Base-by-base conservation (phyloP, 1,139 yeast genomes). In the Hansenula lynferdii region DNA sequence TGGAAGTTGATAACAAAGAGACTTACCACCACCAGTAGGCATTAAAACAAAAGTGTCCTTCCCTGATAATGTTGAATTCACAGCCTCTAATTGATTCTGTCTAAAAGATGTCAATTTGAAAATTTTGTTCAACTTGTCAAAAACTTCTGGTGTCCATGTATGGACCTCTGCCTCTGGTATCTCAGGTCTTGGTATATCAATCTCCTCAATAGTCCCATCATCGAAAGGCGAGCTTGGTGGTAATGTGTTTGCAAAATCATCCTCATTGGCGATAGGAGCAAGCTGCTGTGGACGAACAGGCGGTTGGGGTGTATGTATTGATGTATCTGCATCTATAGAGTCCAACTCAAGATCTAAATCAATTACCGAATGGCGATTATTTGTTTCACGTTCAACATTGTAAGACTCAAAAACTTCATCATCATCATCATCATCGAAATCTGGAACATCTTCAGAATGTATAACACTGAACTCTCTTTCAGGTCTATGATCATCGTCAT, bases 21-120 rank as follows among this genome's bases (percentile, higher is more conserved):
- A 90, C 59, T 94, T 94, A 37, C 99, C 99, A 37, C 98, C 98
- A 32, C 99, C 99, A 0, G 99, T 94, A 0, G 99, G 99, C 97
- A 94, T 92, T 49, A 94, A 68, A 2, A 94, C 97, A 64, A 94
- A 87, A 0, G 86, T 96, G 59, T 94, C 98, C 36, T 74, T 72
- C 1, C 96, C 96, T 12, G 72, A 61, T 26, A 94, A 64, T 0
- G 96, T 82, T 0, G 96, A 81, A 50, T 83, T 78, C 11, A 94
- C 74, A 0, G 97, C 97, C 42, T 86, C 94, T 30, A 81, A 64
- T 57, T 94, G 99, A 57, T 92, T 86, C 4, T 80, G 74, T 38
- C 99, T 72, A 57, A 94, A 94, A 0, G 74, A 69, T 8, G 68
- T 62, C 31, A 94, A 60, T 31, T 78, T 74, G 59, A 94, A 94